These are phyloP conservation scores for Liquidambar formosana DNA, from an alignment of 164 flowering plant species.

Conservation along the genomic window DNA sequence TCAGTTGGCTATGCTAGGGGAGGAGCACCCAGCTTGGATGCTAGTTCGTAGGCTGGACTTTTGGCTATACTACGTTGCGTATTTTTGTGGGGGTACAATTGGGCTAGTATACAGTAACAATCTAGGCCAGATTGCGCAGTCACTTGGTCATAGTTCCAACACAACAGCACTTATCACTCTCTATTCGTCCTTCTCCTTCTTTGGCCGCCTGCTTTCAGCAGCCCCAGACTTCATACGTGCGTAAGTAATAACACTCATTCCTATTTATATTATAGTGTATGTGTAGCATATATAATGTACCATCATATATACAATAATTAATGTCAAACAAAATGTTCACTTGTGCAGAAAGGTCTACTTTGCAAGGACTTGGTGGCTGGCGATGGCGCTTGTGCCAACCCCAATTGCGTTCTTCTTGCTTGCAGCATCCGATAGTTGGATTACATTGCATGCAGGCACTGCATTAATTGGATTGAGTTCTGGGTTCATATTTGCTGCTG, in stretches of 20 bases:
- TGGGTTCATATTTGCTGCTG: conserved; percentile 93
- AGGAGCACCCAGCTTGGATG: conserved; percentile 61
- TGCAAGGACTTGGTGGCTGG: conserved; percentile 92
- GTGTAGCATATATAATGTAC: no score
- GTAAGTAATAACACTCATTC: conserved; percentile 66
- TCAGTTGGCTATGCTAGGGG: conserved; percentile 66
- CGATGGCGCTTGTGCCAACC: conserved; percentile 75
- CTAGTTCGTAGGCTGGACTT: conserved; percentile 71
- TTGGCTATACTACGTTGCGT: conserved; percentile 85
- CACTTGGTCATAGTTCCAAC: conserved; percentile 51
- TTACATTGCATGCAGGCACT: conserved; percentile 57
- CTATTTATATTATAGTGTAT: no score
- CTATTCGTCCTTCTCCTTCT: conserved; percentile 92
- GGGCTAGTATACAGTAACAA: conserved; percentile 97
- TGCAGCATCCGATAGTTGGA: conserved; percentile 31
- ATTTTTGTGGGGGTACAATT: conserved; percentile 94
- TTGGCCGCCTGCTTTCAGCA: conserved; percentile 92
- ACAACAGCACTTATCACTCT: conserved; percentile 63
- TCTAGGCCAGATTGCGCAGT: conserved; percentile 89
- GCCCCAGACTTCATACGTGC: conserved; percentile 78
- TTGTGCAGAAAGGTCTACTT: conserved; percentile 76
- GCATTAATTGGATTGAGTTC: conserved; percentile 85
- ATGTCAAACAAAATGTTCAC: not conserved
- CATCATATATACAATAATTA: no score
- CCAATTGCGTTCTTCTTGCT: conserved; percentile 84